Percentiles rank a stretch among this genome's conserved stretches.
phyloP scores from a whole-genome alignment of 2,329 filamentous ascomycete species.

The Hymenoscyphus scutula region DNA sequence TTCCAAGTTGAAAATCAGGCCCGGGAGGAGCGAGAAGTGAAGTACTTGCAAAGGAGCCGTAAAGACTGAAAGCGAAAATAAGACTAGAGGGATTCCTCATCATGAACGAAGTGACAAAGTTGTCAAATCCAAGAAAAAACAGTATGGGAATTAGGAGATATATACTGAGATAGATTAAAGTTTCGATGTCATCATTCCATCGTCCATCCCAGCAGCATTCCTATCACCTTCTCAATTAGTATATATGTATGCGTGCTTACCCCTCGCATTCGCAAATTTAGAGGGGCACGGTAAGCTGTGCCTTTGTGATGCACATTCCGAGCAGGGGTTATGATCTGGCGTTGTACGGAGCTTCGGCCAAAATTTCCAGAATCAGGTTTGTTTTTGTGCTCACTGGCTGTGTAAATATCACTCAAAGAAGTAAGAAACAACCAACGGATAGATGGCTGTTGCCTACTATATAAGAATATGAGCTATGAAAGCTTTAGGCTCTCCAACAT shows the following conservation, averaged over 20 bases:
- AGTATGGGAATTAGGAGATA: background rate
- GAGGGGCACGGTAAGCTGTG: background rate
- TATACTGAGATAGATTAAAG: background rate
- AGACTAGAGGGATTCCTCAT: background rate
- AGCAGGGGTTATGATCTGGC: background rate
- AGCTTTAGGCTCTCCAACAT: too few relatives aligned
- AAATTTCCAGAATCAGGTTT: background rate
- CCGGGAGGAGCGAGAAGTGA: background rate
- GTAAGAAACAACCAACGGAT: too few relatives aligned
- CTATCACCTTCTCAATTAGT: background rate
- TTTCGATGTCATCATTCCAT: background rate
- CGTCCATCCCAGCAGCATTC: background rate
- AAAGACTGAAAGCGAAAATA: background rate
- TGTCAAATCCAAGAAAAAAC: background rate
- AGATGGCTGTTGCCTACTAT: too few relatives aligned
- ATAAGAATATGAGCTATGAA: too few relatives aligned
- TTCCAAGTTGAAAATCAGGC: constrained; percentile 4
- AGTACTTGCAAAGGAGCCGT: background rate
- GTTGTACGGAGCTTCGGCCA: background rate
- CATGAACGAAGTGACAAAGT: background rate
- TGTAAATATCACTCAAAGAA: too few relatives aligned
- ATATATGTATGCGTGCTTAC: background rate
- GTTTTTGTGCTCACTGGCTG: background rate
- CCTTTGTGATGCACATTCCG: background rate
- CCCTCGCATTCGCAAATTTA: background rate